phyloP scores from a whole-genome alignment of 805 yeast species.

The Scheffersomyces amazonensis region DNA sequence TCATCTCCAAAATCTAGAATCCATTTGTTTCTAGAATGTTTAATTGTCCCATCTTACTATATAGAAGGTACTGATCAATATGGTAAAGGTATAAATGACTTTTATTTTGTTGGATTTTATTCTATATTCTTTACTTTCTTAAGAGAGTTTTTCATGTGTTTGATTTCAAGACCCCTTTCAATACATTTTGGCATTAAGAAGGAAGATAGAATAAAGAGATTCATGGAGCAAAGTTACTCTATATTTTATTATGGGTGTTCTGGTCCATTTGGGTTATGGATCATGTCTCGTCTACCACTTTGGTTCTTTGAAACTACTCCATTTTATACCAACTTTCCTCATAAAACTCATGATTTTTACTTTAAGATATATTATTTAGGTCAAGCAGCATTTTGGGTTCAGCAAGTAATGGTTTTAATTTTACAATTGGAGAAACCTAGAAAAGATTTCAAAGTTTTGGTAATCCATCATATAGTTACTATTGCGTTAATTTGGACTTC shows the following conservation, averaged over 20 bases:
- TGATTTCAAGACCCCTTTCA: constrained; percentile 73
- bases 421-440: constrained; percentile 92
- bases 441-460: constrained; percentile 87
- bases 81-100: constrained; percentile 85
- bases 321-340: constrained; percentile 82
- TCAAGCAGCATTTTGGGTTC: constrained; percentile 98
- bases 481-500: constrained; percentile 82
- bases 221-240: constrained; percentile 91
- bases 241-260: constrained; percentile 74
- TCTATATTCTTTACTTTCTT: constrained; percentile 86
- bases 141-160: constrained; percentile 89
- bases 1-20: constrained; percentile 56
- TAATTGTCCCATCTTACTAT: constrained; percentile 64
- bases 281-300: constrained; percentile 75
- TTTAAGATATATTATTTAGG: constrained; percentile 82
- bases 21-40: constrained; percentile 56
- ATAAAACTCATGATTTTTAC: constrained; percentile 61
- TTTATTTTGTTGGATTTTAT: constrained; percentile 73
- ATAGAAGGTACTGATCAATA: constrained; percentile 64
- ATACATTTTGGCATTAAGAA: constrained; percentile 44
- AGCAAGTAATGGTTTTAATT: constrained; percentile 80
- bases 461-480: constrained; percentile 91
- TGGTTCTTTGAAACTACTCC: constrained; percentile 88
- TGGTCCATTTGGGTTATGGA: constrained; percentile 85
- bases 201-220: constrained; percentile 65